Evolutionary conservation across 2,329 filamentous ascomycete genomes (phyloP).

Genomic region (Dactylonectria macrodidyma): DNA sequence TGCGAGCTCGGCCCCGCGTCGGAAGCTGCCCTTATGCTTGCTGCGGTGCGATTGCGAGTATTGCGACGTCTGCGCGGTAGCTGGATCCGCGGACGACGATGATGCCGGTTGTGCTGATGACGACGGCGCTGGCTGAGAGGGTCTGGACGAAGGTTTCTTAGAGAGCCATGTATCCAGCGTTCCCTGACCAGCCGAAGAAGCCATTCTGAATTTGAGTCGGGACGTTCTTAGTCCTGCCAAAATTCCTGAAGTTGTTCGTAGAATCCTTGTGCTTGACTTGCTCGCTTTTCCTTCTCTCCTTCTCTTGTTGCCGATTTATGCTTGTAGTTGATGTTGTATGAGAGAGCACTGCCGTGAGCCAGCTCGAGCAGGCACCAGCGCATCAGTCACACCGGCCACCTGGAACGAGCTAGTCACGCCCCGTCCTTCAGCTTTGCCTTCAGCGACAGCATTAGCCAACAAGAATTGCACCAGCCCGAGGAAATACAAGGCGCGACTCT

Average conservation of each 20-base stretch:
- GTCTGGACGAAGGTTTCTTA: slow-evolving; percentile 20
- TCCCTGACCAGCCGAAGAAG: slow-evolving; percentile 39
- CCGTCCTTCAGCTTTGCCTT: slow-evolving; percentile 17
- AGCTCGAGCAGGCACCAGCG: slow-evolving; percentile 38
- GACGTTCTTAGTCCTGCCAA: neutral
- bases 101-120: slow-evolving; percentile 14
- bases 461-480: neutral
- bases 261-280: neutral
- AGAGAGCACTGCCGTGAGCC: slow-evolving; percentile 17
- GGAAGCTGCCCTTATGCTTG: slow-evolving; percentile 36
- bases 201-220: slow-evolving; percentile 1
- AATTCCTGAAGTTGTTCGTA: neutral
- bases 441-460: neutral
- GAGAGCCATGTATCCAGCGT: slow-evolving; percentile 50
- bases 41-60: slow-evolving; percentile 22
- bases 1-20: slow-evolving; percentile 52
- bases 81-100: slow-evolving; percentile 29
- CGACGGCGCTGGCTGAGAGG: slow-evolving; percentile 23
- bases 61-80: slow-evolving; percentile 27
- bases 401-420: slow-evolving; percentile 21
- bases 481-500: neutral
- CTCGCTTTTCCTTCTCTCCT: neutral
- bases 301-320: slow-evolving; percentile 8
- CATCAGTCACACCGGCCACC: slow-evolving; percentile 24
- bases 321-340: slow-evolving; percentile 3